Base-by-base conservation (phyloP, 1,284 basidiomycete genomes). In the Malassezia caprae region DNA sequence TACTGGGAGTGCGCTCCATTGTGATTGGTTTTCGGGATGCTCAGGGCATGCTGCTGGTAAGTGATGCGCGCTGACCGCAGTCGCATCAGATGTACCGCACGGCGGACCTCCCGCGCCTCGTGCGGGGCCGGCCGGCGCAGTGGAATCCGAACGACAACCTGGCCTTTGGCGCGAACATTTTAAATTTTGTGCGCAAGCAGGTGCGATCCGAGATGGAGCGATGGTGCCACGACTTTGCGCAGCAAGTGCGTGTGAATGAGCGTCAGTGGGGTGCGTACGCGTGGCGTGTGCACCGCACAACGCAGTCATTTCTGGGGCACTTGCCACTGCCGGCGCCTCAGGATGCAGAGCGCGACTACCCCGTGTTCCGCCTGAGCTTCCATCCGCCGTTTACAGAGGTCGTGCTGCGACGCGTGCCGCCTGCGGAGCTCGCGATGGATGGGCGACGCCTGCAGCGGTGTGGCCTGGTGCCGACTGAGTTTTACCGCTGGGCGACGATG, bases 1-100 rank as follows among this genome's bases (percentile, higher is more conserved):
- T 96, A 17, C 80, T 96, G 37, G 90, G 90, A 40, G 85, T 94
- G 19, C 87, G 87, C 11, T 60, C 53, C 68, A 84, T 98, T 49
- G 78, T 91, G 15, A 87, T 96, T 13, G 93, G 93, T 12, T 98
- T 96, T 75, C 83, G 93, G 48, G 88, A 86, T 41, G 83, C 83
- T 15, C 76, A 80, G 24, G 90, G 90, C 2, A 53, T 59, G 10
- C 48, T 77, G 26, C 58, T 59, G 8, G 35, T 39, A 39, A 3
- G 37, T 39, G 4, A 19, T 10, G 4, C 32, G 37, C n/a, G 11
- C 19, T 39, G 37, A 39, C 37, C 37, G 19, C 37, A 39, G 37
- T 61, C 58, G n/a, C 56, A 61, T 31, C 69, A 76, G 41, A 56
- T 61, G 15, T 76, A 76, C 48, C 62, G 71, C 4, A 77, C 76